phyloP scores from a whole-genome alignment of 2,329 filamentous ascomycete species.

The Pseudogymnoascus sp. region DNA sequence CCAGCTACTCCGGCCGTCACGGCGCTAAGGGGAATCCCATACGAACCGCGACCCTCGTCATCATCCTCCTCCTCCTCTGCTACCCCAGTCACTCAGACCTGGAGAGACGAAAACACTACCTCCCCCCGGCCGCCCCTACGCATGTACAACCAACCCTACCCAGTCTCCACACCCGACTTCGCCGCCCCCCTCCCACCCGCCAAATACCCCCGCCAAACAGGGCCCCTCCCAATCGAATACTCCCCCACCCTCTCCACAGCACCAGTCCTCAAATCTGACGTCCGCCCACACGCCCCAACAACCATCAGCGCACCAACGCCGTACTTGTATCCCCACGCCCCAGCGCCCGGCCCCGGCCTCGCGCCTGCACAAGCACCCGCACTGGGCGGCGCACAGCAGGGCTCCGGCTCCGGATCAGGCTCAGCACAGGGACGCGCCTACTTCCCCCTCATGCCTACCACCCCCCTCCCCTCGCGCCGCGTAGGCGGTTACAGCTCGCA shows the following conservation, averaged over 20 bases:
- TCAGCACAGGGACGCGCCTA: neutral
- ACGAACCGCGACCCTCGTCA: neutral
- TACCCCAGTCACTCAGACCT: neutral
- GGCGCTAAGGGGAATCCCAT: neutral
- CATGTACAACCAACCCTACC: neutral
- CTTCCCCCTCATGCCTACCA: neutral
- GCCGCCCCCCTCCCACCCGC: neutral
- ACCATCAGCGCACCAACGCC: neutral
- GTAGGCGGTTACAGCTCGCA: constrained; percentile 39
- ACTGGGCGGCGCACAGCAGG: neutral
- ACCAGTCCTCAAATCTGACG: neutral
- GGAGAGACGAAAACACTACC: neutral
- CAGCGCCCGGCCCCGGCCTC: neutral
- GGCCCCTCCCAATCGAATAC: neutral
- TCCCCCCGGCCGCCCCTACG: neutral
- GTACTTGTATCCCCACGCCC: neutral
- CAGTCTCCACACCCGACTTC: neutral
- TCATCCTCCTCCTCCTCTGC: neutral
- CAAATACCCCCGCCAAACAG: neutral
- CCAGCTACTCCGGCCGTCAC: neutral
- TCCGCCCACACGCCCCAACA: neutral
- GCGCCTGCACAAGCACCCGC: neutral
- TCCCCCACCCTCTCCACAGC: neutral
- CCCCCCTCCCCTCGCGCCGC: constrained; percentile 13
- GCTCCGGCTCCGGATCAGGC: neutral